Evolutionary conservation across 1,139 yeast genomes (phyloP).

Genomic region (Taiozyma sp.): DNA sequence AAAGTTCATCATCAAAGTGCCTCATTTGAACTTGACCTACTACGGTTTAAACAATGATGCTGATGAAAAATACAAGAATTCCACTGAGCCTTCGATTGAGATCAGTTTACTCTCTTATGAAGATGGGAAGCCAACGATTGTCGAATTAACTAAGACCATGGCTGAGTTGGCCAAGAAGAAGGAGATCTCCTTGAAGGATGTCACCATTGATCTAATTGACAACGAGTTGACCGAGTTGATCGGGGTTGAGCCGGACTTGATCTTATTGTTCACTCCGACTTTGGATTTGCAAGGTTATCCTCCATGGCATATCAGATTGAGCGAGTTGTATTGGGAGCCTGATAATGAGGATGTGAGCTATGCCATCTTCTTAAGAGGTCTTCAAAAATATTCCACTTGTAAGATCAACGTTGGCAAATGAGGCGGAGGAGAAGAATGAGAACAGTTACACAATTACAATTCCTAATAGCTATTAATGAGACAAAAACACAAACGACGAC

Average conservation of each 20-base stretch:
- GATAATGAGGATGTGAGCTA: constrained; percentile 78
- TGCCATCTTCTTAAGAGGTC: constrained; percentile 80
- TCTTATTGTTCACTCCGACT: constrained; percentile 79
- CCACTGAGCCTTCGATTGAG: constrained; percentile 34
- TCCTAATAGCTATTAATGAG: too few species aligned
- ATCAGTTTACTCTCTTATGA: constrained; percentile 64
- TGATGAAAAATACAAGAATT: constrained; percentile 23
- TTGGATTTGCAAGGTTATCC: constrained; percentile 92
- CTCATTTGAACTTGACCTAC: constrained; percentile 51
- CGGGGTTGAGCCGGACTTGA: constrained; percentile 86
- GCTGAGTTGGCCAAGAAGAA: constrained; percentile 65
- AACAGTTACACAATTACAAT: too few species aligned
- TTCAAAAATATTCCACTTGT: constrained; percentile 73
- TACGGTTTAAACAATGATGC: constrained; percentile 37
- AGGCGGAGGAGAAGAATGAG: too few species aligned
- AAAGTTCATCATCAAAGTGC: constrained; percentile 51
- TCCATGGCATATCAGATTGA: constrained; percentile 93
- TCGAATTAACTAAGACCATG: constrained; percentile 83
- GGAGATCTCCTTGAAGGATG: constrained; percentile 61
- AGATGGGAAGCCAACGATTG: constrained; percentile 89
- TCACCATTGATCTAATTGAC: constrained; percentile 71
- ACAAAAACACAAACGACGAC: too few species aligned
- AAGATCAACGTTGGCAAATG: constrained; percentile 84
- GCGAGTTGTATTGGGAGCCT: constrained; percentile 89
- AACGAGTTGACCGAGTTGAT: constrained; percentile 72